These are phyloP conservation scores for Petrea volubilis DNA, from an alignment of 257 asterid genomes.

Conservation along the genomic window DNA sequence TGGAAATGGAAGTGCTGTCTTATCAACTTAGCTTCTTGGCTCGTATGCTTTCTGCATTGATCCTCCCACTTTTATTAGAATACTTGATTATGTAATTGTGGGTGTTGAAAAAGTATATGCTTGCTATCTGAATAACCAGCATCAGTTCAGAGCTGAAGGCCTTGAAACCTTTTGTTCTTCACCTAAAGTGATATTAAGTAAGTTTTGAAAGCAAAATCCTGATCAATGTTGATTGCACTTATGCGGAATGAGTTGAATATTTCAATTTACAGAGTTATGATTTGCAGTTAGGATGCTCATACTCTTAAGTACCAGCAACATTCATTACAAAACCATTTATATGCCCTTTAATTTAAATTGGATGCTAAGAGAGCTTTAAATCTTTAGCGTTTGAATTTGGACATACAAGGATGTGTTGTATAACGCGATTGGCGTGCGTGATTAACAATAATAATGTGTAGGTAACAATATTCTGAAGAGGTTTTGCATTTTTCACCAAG, in stretches of 20 bases:
- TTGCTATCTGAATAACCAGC: not conserved
- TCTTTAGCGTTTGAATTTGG: not conserved
- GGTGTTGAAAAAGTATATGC: not conserved
- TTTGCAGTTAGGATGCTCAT: not conserved
- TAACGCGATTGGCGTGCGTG: not conserved
- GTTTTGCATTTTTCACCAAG: not conserved
- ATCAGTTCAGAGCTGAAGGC: not conserved
- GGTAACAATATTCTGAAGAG: not conserved
- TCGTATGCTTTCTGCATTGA: not conserved
- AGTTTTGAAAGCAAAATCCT: not conserved
- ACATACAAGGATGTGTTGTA: not conserved
- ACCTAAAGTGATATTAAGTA: not conserved
- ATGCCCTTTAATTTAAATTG: not conserved
- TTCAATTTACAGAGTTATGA: not conserved
- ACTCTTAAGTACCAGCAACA: not conserved
- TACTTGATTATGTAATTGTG: not conserved
- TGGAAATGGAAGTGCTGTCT: not conserved
- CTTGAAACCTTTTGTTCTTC: not conserved
- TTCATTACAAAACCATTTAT: not conserved
- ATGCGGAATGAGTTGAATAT: not conserved
- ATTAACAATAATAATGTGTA: not conserved
- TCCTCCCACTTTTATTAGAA: not conserved
- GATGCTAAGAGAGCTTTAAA: not conserved
- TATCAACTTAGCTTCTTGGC: not conserved
- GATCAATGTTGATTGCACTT: not conserved